Base-by-base conservation (phyloP, 306 rosid genomes). In the Prunus padus region DNA sequence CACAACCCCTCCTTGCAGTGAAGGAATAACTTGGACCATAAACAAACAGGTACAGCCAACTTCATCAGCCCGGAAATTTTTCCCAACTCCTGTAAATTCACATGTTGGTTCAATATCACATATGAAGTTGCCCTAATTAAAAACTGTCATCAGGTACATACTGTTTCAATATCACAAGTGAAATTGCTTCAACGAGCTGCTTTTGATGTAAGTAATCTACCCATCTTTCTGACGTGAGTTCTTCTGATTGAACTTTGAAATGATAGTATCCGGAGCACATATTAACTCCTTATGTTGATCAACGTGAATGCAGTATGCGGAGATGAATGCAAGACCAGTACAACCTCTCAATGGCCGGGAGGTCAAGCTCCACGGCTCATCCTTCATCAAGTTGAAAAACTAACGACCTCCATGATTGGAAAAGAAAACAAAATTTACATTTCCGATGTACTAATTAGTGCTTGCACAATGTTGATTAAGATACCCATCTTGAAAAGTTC, bases 1-100 rank as follows among this genome's bases (percentile, higher is more conserved):
- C 79, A 92, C 96, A 6, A 77, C 78, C 66, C 97, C 96, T 81
- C 97, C 97, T 65, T 89, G 97, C 64, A 87, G 84, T 18, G 89
- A 88, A 84, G 93, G 88, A 14, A 92, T 93, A 73, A 77, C 86
- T 82, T 91, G 98, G 97, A 79, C 88, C 55, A 82, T 91, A 2
- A 84, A 80, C 56, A 88, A 72, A 69, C 85, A 85, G 89, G 95
- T 90, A 74, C 33, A 20, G 2, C 68, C 68, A 44, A 9, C 13
- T 8, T 55, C 56, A 23, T 77, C 26, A 30, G 25, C 76, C 65
- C 12, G 9, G 5, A 15, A 19, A 37, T 42, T 20, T 45, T 23
- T 15, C 12, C 30, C 13, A 3, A 28, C 37, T 26, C 31, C 3
- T 7, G 16, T 63, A 11, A 12, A 67, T 9, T 11, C 6, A 30